Evolutionary conservation across 164 flowering plant genomes (phyloP).

Genomic region (Stephania yunnanensis): DNA sequence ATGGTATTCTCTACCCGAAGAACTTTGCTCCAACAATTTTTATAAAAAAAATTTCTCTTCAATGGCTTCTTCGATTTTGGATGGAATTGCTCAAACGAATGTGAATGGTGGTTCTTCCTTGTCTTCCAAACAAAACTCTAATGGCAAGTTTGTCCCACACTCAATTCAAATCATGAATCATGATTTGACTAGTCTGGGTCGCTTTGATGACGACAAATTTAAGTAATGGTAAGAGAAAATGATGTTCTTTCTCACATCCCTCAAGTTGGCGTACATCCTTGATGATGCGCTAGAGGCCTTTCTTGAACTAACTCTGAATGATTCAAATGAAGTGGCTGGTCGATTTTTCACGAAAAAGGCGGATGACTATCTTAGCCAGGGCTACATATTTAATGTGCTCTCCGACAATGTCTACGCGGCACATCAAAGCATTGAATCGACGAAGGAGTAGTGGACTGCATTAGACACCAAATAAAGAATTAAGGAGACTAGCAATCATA

Average conservation of each 20-base stretch:
- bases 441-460: not conserved
- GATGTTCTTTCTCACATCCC: not conserved
- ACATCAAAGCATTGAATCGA: not conserved
- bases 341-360: no score
- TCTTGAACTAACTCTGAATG: not conserved
- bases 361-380: no score
- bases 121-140: no score
- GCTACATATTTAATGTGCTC: not conserved
- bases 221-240: constrained; percentile 6
- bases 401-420: not conserved
- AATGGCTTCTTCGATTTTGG: no score
- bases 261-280: not conserved
- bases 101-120: no score
- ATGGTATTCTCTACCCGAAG: no score
- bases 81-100: no score
- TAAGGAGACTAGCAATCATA: not conserved
- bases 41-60: no score
- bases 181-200: not conserved
- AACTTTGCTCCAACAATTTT: no score
- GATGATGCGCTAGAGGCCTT: not conserved
- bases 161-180: not conserved
- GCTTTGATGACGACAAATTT: not conserved
- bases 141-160: not conserved
- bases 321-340: no score
- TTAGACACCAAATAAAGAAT: not conserved